These are phyloP conservation scores for Ceratobasidium sp. DNA, from an alignment of 1,284 basidiomycete species.

Conservation along the genomic window DNA sequence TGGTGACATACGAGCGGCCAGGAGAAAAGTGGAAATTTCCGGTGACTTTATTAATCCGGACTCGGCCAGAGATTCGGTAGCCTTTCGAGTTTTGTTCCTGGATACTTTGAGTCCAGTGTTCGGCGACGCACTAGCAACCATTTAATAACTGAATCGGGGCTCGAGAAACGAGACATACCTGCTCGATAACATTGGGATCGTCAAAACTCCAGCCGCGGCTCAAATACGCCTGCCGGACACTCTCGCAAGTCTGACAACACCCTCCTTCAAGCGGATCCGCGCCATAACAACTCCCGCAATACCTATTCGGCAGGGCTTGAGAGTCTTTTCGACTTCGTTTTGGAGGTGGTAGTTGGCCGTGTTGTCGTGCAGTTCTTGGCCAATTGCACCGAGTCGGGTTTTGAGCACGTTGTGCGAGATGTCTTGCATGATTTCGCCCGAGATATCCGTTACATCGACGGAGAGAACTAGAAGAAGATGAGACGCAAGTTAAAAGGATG, in stretches of 20 bases:
- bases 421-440: constrained; percentile 93
- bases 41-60: too few species aligned
- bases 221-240: too few species aligned
- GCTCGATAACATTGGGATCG: too few species aligned
- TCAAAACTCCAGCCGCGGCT: too few species aligned
- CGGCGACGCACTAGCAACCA: too few species aligned
- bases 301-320: constrained; percentile 72
- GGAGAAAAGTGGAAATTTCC: too few species aligned
- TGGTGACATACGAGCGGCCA: constrained; percentile 87
- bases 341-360: constrained; percentile 66
- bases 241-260: constrained; percentile 96
- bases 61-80: too few species aligned
- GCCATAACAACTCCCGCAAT: constrained; percentile 98
- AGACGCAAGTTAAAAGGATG: too few species aligned
- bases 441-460: constrained; percentile 98
- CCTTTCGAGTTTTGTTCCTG: too few species aligned
- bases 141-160: too few species aligned
- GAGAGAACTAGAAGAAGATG: constrained; percentile 80
- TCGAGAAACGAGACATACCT: too few species aligned
- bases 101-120: too few species aligned
- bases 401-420: constrained; percentile 92
- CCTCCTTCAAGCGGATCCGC: constrained; percentile 83
- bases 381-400: constrained; percentile 77
- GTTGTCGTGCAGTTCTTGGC: constrained; percentile 66
- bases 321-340: constrained; percentile 87